Base-by-base conservation (phyloP, 108 stramenopile genomes). In the Conticribra weissflogii region DNA sequence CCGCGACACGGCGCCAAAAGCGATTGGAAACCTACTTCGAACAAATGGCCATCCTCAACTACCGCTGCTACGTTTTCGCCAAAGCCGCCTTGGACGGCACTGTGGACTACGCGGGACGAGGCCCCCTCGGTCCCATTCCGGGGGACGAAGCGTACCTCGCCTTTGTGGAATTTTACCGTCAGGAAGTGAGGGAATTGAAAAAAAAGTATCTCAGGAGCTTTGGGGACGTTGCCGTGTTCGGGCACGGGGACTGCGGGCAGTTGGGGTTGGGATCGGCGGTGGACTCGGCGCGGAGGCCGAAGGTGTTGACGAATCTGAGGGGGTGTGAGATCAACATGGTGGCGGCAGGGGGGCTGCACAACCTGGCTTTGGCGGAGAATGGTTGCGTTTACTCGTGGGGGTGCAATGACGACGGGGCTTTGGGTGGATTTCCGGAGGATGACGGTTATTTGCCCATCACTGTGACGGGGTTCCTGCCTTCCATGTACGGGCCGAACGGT, bases 301-400 rank as follows among this genome's bases (percentile, higher is more conserved):
- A 61, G 24, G 27, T 79, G 3, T 59, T 88, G 16, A 28, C 34
- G 44, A 54, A 59, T 24, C 63, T 91, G 27, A 59, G 70, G 2
- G 68, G 73, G 19, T 54, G 66, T 4, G 41, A 63, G 18, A 63
- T 93, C 14, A 60, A 44, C 14, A 68, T 70, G 30, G 64, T 98
- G 7, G 83, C 89, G 1, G 86, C 81, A 50, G 98, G 98, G 2
- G 97, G 94, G 27, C 52, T 96, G 33, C 89, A 93, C 66, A 85
- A 75, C 17, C 72, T 87, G 54, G 93, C 83, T 0, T 44, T 89
- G 19, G 79, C 86, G 7, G 55, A 74, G 3, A 79, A 88, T 52
- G 97, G 97, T 0, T 23, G 57, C 0, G 94, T 95, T 14, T 97
- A 86, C 54, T 82, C 94, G 18, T 98, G 95, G 90, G 98, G 98